Conservation (phyloP, 768 basidiomycete species). For the Kwoniella mangroviensis region DNA sequence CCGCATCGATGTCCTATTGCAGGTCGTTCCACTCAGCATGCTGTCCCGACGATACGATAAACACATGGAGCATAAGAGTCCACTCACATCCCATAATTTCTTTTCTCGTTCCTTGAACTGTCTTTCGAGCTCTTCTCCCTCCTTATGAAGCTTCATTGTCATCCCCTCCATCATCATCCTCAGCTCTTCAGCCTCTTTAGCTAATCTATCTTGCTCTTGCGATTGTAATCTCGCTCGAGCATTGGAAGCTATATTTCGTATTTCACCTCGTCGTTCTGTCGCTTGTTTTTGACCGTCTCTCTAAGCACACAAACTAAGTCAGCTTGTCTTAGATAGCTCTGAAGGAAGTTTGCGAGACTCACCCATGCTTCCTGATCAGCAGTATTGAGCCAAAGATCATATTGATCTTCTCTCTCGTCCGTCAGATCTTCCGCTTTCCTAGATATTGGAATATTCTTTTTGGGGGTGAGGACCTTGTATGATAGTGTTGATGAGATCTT, state of each 20-base stretch:
- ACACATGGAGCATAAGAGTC: not conserved
- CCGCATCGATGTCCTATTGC: slow-evolving; percentile 39
- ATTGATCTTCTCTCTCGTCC: slow-evolving; percentile 36
- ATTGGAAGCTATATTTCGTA: slow-evolving; percentile 37
- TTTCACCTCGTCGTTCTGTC: slow-evolving; percentile 27
- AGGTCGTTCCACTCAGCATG: too few species aligned
- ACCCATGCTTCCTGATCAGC: slow-evolving; percentile 48
- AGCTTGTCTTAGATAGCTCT: not conserved
- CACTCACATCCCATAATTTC: slow-evolving; percentile 59
- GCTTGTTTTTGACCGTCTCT: slow-evolving; percentile 37
- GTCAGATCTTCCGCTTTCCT: slow-evolving; percentile 6
- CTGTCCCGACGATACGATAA: too few species aligned
- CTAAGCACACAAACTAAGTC: slow-evolving; percentile 15
- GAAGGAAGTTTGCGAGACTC: slow-evolving; percentile 6
- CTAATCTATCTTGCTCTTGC: slow-evolving; percentile 24
- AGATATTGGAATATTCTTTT: not conserved
- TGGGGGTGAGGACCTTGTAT: slow-evolving; percentile 4
- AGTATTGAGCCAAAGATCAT: slow-evolving; percentile 48
- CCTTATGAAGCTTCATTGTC: slow-evolving; percentile 59
- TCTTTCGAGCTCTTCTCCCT: slow-evolving; percentile 72
- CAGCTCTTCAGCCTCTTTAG: slow-evolving; percentile 48
- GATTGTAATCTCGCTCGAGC: slow-evolving; percentile 32
- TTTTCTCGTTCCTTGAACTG: slow-evolving; percentile 76
- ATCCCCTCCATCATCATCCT: slow-evolving; percentile 43
- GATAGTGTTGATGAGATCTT: slow-evolving; percentile 1